Evolutionary conservation across 2,329 filamentous ascomycete genomes (phyloP).

Genomic region (Leptoxyphium fumago): DNA sequence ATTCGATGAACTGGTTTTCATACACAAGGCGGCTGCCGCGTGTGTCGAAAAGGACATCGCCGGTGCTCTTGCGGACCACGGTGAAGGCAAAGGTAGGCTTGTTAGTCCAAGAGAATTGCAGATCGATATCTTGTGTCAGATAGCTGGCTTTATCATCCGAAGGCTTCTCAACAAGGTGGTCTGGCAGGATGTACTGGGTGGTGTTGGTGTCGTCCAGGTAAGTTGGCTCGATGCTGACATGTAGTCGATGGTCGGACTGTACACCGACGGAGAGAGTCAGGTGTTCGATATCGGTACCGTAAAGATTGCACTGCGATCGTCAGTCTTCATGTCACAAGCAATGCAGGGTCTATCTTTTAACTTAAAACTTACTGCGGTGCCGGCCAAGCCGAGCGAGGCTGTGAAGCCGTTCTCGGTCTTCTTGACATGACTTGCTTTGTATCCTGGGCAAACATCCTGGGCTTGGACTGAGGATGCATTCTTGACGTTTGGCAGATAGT

Average conservation of each 20-base stretch:
- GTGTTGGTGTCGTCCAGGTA: slow-evolving; percentile 32
- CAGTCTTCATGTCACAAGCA: neutral
- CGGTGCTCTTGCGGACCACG: slow-evolving; percentile 42
- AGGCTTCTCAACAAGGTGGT: slow-evolving; percentile 46
- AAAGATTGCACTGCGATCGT: slow-evolving; percentile 35
- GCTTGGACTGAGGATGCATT: slow-evolving; percentile 8
- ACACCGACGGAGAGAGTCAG: slow-evolving; percentile 44
- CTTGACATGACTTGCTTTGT: slow-evolving; percentile 47
- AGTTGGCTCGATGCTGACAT: slow-evolving; percentile 54
- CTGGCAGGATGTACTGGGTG: slow-evolving; percentile 45
- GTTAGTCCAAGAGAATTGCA: slow-evolving; percentile 42
- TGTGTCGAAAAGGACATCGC: slow-evolving; percentile 54
- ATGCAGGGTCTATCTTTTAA: neutral
- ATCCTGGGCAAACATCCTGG: slow-evolving; percentile 44
- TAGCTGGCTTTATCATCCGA: neutral
- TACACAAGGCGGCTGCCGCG: slow-evolving; percentile 53
- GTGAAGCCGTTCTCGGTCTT: slow-evolving; percentile 42
- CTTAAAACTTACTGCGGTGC: slow-evolving; percentile 28
- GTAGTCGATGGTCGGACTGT: slow-evolving; percentile 51
- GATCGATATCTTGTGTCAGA: slow-evolving; percentile 16
- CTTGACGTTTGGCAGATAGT: slow-evolving; percentile 22
- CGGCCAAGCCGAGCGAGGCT: slow-evolving; percentile 56
- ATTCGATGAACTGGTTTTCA: slow-evolving; percentile 60
- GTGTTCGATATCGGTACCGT: slow-evolving; percentile 41
- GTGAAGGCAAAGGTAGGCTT: slow-evolving; percentile 54